Evolutionary conservation across 2,329 filamentous ascomycete genomes (phyloP).

Genomic region (Cordyceps farinosa): DNA sequence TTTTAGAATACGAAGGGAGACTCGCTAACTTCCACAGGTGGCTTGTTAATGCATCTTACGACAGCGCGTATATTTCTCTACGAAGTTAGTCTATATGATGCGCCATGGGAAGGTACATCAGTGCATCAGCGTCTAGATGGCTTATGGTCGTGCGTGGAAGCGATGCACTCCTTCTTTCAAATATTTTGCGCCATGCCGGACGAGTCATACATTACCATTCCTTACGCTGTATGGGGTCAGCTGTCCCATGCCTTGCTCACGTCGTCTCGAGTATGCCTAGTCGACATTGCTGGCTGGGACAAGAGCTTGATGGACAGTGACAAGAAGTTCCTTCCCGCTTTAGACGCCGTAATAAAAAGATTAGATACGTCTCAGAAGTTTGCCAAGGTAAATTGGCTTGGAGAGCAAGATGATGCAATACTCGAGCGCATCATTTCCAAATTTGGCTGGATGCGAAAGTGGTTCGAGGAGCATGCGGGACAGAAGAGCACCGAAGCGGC

Average conservation of each 20-base stretch:
- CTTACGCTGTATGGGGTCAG: conserved; percentile 14
- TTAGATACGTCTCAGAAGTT: neutral
- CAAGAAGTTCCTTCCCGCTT: neutral
- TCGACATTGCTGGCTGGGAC: conserved; percentile 10
- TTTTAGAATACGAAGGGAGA: neutral
- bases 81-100: conserved; percentile 12
- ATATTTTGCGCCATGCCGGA: conserved; percentile 3
- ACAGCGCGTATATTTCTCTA: conserved; percentile 13
- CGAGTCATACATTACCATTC: neutral
- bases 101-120: conserved; percentile 7
- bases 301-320: neutral
- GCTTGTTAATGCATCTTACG: neutral
- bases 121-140: neutral
- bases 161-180: neutral
- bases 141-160: conserved; percentile 4
- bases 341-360: neutral
- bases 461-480: conserved; percentile 12
- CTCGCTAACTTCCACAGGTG: neutral
- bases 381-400: conserved; percentile 6
- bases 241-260: conserved; percentile 12
- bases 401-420: conserved; percentile 1
- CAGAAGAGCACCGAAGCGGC: neutral
- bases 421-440: conserved; percentile 3
- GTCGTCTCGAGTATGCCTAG: conserved; percentile 4
- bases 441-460: conserved; percentile 12